Conservation (phyloP, 306 rosid genomes). For the Vigna mungo region DNA sequence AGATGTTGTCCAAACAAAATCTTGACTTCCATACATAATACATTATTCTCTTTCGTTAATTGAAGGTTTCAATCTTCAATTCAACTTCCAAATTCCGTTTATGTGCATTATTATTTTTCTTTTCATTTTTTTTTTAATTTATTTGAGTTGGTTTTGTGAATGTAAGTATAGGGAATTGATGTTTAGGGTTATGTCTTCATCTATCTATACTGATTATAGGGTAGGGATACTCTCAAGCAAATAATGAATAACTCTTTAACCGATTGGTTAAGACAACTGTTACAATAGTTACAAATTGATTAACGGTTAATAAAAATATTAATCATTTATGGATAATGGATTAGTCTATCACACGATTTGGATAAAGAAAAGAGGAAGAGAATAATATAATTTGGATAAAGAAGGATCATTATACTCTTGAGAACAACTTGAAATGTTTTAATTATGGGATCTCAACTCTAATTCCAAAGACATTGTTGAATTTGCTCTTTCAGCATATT, state of each 20-base stretch:
- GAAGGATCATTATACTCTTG: too few relatives aligned
- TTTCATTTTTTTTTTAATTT: not conserved
- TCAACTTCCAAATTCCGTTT: not conserved
- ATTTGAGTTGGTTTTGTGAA: constrained; percentile 7
- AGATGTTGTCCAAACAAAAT: constrained; percentile 62
- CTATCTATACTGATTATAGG: not conserved
- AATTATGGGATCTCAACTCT: too few relatives aligned
- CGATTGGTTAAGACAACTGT: too few relatives aligned
- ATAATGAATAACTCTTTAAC: too few relatives aligned
- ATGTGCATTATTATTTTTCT: constrained; percentile 8
- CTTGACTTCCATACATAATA: not conserved
- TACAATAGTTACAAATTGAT: too few relatives aligned
- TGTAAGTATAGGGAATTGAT: constrained; percentile 13
- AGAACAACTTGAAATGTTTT: too few relatives aligned
- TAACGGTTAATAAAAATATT: too few relatives aligned
- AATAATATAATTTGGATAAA: too few relatives aligned
- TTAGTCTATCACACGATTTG: too few relatives aligned
- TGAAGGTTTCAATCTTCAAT: constrained; percentile 19
- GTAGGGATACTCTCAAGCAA: too few relatives aligned
- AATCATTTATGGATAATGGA: too few relatives aligned
- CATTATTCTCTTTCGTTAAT: not conserved
- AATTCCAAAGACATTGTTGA: not conserved
- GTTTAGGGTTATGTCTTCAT: constrained; percentile 24
- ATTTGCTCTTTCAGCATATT: not conserved
- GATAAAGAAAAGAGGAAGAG: too few relatives aligned